Percentiles rank a stretch among this genome's conserved stretches.
Evolutionary conservation across 2,329 filamentous ascomycete genomes (phyloP).

Genomic region (Aspergillus melleus): DNA sequence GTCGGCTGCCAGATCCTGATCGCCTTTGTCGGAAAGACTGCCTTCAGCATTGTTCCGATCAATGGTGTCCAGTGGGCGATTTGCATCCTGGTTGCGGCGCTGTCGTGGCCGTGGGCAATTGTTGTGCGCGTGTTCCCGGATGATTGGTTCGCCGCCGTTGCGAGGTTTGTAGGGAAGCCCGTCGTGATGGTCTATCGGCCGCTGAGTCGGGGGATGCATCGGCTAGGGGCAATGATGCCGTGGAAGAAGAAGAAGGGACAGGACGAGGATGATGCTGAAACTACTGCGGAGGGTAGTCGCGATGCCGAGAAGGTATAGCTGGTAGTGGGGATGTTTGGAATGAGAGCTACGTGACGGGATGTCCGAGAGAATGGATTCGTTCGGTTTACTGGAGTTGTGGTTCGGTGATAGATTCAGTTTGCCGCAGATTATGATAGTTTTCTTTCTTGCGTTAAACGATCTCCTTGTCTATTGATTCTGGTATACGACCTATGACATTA

Average conservation of each 20-base stretch:
- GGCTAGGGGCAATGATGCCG: slow-evolving; percentile 1
- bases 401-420: no score
- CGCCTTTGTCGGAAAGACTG: slow-evolving; percentile 76
- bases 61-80: slow-evolving; percentile 78
- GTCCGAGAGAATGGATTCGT: no score
- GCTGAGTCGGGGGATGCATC: slow-evolving; percentile 3
- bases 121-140: slow-evolving; percentile 80
- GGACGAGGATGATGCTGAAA: neutral
- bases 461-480: no score
- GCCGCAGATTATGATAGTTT: no score
- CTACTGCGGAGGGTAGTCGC: neutral
- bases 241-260: neutral
- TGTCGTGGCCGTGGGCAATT: slow-evolving; percentile 79
- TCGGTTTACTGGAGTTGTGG: no score
- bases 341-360: no score
- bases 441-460: no score
- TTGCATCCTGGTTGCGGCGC: slow-evolving; percentile 74
- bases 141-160: slow-evolving; percentile 10
- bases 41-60: slow-evolving; percentile 71
- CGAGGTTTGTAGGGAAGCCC: slow-evolving; percentile 7
- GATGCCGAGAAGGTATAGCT: neutral
- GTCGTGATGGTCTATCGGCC: slow-evolving; percentile 9
- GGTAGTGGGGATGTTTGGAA: neutral
- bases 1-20: slow-evolving; percentile 84
- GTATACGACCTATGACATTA: no score